These are phyloP conservation scores for Chlamydomonas eustigma DNA, from an alignment of 139 green algal genomes.

Conservation along the genomic window DNA sequence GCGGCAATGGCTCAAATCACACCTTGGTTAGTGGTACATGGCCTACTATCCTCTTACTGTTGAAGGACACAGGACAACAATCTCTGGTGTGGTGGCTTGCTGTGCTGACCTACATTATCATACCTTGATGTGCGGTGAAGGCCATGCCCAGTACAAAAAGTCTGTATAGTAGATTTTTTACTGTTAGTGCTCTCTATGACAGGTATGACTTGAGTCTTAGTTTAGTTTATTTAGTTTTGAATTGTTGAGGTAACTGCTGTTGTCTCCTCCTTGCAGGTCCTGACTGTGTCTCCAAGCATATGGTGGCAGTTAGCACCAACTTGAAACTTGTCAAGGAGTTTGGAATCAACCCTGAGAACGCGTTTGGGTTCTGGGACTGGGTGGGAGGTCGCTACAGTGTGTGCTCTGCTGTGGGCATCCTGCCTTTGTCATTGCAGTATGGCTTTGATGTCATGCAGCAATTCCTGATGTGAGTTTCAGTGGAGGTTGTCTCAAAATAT, in stretches of 20 bases:
- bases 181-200: too few species aligned
- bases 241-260: too few species aligned
- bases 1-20: slow-evolving; percentile 74
- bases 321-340: slow-evolving; percentile 97
- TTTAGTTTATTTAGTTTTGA: too few species aligned
- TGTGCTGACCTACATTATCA: too few species aligned
- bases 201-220: too few species aligned
- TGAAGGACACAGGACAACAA: too few species aligned
- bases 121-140: too few species aligned
- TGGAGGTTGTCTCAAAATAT: too few species aligned
- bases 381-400: slow-evolving; percentile 96
- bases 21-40: slow-evolving; percentile 70
- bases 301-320: slow-evolving; percentile 99
- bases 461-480: slow-evolving; percentile 1
- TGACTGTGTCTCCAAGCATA: slow-evolving; percentile 89
- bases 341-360: slow-evolving; percentile 96
- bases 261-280: slow-evolving; percentile 32
- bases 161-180: too few species aligned
- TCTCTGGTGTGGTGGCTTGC: too few species aligned
- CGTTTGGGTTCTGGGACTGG: slow-evolving; percentile 98
- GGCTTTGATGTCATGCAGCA: slow-evolving; percentile 80
- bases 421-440: slow-evolving; percentile 95
- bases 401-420: slow-evolving; percentile 90
- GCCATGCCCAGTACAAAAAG: too few species aligned
- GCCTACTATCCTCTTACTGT: too few species aligned